Evolutionary conservation across 495 filamentous ascomycete genomes (phyloP), one percentile per base, ranked within the genome.

Genomic region (Penicillium nucicola): DNA sequence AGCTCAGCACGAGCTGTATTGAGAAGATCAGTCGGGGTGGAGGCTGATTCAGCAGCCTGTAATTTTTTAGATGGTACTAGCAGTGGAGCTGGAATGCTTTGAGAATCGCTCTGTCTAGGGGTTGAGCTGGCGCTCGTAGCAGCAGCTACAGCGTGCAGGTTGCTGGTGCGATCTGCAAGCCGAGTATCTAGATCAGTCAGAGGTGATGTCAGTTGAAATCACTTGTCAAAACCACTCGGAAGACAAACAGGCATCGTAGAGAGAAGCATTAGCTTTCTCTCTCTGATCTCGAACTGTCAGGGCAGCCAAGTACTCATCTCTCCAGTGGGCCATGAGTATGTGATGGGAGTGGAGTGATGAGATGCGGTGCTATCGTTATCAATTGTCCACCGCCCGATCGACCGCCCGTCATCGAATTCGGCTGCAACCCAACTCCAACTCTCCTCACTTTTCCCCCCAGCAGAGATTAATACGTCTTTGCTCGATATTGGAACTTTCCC

Each of bases 121-220:
- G 42, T 23, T n/a, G 25, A 17, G n/a, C 22, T 57, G 22, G n/a
- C 4, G 15, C 18, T 48, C 34, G 34, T 42, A 18, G 32, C 45
- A 52, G 46, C 23, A 9, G 55, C 34, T 47, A 83, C 69, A 8
- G 25, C 25, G 7, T 28, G 25, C 41, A 82, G 67, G 31, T 78
- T 78, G 57, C 84, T 83, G 25, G 86, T 75, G 38, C 85, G 81
- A 68, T 89, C 86, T 42, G 82, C 82, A 18, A 92, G 81, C 42
- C 77, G 77, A 31, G 84, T 83, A 74, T 85, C 88, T 90, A 54
- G 25, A 37, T 25, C 23, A 46, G 19, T 55, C 30, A 46, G 45
- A 49, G 52, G 50, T 53, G 53, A 49, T 53, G 56, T 66, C 49
- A 66, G 62, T 58, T 19, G 51, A 22, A 40, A 50, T 43, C 19